A percentile compares a stretch with the other conserved stretches of the same genome.
Evolutionary conservation across 371 early-diverging fungal genomes (phyloP).

Genomic region (Entomophthora muscae): DNA sequence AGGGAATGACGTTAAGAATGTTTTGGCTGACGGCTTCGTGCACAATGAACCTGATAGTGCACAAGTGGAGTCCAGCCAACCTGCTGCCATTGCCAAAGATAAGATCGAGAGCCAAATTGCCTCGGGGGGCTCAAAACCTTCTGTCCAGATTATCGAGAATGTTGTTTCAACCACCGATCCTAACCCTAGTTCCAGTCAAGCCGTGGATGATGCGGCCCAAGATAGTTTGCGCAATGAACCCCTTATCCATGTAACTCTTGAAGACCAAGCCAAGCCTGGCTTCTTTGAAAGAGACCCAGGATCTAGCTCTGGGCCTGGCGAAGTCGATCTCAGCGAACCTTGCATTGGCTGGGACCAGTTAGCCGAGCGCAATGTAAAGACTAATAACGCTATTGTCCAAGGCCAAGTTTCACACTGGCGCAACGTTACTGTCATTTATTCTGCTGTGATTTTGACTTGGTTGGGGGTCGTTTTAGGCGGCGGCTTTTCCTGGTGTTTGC

Average conservation of each 20-base stretch:
- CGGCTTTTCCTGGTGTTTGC: conserved; percentile 9
- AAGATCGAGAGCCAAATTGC: too few species aligned
- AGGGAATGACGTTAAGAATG: too few species aligned
- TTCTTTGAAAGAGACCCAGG: neutral
- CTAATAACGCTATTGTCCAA: neutral
- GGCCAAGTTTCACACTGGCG: neutral
- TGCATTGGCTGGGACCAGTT: neutral
- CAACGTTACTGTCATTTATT: conserved; percentile 7
- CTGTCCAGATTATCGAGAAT: too few species aligned
- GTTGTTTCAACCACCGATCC: too few species aligned
- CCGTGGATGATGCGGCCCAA: neutral
- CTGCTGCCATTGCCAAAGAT: too few species aligned
- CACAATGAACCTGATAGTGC: too few species aligned
- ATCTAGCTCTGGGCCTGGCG: neutral
- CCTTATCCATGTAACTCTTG: neutral
- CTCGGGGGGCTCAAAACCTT: too few species aligned
- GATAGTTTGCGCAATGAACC: neutral
- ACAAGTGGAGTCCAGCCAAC: too few species aligned
- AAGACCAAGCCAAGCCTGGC: neutral
- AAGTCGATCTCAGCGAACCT: neutral
- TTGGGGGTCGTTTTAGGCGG: conserved; percentile 4
- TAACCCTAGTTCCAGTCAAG: neutral
- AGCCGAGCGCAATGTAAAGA: neutral
- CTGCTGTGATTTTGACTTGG: conserved; percentile 7
- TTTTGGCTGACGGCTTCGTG: too few species aligned